Evolutionary conservation across 2,329 filamentous ascomycete genomes (phyloP).

Genomic region (Ceratocystis harringtonii): DNA sequence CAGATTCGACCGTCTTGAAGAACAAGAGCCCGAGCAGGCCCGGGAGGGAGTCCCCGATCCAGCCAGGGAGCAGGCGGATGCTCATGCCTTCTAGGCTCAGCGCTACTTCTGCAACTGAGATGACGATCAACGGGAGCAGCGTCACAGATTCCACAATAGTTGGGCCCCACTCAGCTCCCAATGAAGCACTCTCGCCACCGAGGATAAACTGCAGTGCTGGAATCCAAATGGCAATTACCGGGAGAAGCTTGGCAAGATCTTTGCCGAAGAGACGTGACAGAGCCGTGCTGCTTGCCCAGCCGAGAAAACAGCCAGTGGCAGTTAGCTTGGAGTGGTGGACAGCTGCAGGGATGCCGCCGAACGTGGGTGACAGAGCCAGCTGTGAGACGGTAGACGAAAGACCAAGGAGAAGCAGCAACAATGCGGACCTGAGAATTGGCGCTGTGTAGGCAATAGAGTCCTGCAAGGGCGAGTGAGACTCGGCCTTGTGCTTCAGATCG

Average conservation of each 20-base stretch:
- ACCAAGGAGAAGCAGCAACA: conserved; percentile 38
- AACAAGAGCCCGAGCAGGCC: conserved; percentile 52
- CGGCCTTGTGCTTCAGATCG: conserved; percentile 33
- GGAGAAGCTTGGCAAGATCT: conserved; percentile 40
- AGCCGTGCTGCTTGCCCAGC: conserved; percentile 53
- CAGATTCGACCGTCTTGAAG: conserved; percentile 38
- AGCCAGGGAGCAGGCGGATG: conserved; percentile 38
- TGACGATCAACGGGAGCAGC: conserved; percentile 53
- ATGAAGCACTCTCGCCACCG: conserved; percentile 45
- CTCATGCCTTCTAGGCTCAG: conserved; percentile 28
- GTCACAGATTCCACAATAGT: conserved; percentile 59
- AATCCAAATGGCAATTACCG: conserved; percentile 59
- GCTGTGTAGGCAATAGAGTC: conserved; percentile 24
- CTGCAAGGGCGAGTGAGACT: conserved; percentile 24
- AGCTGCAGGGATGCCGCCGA: conserved; percentile 65
- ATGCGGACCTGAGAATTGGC: conserved; percentile 26
- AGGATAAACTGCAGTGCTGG: conserved; percentile 59
- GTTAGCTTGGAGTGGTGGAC: conserved; percentile 56
- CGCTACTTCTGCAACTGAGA: conserved; percentile 48
- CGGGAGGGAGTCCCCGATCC: conserved; percentile 47
- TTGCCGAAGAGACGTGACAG: conserved; percentile 29
- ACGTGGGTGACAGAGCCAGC: conserved; percentile 69
- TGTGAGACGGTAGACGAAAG: conserved; percentile 56
- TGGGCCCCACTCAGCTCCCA: conserved; percentile 61
- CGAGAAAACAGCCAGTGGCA: conserved; percentile 51